These are phyloP conservation scores for Cutaneotrichosporon sp. DNA, from an alignment of 1,284 basidiomycete species.

Conservation along the genomic window DNA sequence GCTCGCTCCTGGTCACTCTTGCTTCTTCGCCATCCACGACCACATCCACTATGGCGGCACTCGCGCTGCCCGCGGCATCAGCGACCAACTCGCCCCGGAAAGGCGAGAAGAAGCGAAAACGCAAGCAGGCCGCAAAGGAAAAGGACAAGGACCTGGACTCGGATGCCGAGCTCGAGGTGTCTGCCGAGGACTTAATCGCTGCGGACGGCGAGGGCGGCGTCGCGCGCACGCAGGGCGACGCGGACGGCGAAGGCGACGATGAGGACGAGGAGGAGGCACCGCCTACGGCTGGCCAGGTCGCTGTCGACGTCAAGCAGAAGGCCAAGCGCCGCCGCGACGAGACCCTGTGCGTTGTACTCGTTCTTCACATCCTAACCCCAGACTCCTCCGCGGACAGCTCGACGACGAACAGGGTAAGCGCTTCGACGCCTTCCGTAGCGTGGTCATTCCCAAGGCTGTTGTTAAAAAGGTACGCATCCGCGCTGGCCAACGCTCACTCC, in stretches of 20 bases:
- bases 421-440: slow-evolving; percentile 37
- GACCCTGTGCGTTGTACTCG: slow-evolving; percentile 12
- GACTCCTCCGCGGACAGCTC: slow-evolving; percentile 32
- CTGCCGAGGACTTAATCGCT: slow-evolving; percentile 21
- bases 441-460: slow-evolving; percentile 30
- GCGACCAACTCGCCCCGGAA: slow-evolving; percentile 8
- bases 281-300: not conserved
- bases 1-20: not conserved
- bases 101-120: slow-evolving; percentile 16
- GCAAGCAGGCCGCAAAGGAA: slow-evolving; percentile 12
- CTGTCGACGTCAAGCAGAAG: slow-evolving; percentile 11
- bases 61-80: slow-evolving; percentile 12
- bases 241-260: slow-evolving; percentile 21
- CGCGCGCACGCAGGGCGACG: slow-evolving; percentile 7
- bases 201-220: slow-evolving; percentile 8
- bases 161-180: slow-evolving; percentile 21
- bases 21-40: not conserved
- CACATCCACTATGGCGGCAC: slow-evolving; percentile 10
- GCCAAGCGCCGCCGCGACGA: slow-evolving; percentile 14
- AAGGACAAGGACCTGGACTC: slow-evolving; percentile 10
- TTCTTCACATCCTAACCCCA: slow-evolving; percentile 9
- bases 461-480: slow-evolving; percentile 39
- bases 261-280: slow-evolving; percentile 19
- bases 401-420: slow-evolving; percentile 39
- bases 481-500: slow-evolving; percentile 4